Conservation (phyloP, 345 rosid species). For the Jatropha curcas region DNA sequence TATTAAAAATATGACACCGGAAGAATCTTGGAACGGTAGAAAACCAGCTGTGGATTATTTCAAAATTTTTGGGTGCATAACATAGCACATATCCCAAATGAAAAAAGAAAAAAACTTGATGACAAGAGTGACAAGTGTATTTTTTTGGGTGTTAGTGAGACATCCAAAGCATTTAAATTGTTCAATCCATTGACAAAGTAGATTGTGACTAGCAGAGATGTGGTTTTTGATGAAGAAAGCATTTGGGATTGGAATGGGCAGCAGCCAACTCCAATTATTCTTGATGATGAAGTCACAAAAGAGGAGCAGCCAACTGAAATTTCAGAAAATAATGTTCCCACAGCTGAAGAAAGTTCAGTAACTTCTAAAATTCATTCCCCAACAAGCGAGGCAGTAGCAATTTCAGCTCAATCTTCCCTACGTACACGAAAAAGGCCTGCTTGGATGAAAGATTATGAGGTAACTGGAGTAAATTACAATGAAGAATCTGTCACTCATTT, state of each 20-base stretch:
- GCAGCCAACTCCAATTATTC: background rate
- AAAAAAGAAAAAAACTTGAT: too few relatives aligned
- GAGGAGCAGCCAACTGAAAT: background rate
- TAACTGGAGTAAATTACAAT: too few relatives aligned
- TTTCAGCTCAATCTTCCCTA: background rate
- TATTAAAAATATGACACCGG: background rate
- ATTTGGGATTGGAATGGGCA: conserved; percentile 4
- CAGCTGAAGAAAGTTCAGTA: background rate
- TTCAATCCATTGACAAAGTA: background rate
- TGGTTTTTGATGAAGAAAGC: background rate
- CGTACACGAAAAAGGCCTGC: background rate
- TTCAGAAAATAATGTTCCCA: background rate
- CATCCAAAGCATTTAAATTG: conserved; percentile 7
- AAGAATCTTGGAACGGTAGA: background rate
- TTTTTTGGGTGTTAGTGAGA: background rate
- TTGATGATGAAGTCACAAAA: background rate
- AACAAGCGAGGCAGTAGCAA: background rate
- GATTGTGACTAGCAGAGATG: background rate
- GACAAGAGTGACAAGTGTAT: background rate
- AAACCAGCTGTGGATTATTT: background rate
- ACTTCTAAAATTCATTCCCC: background rate
- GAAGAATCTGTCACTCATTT: background rate
- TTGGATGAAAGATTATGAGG: background rate
- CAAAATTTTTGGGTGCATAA: too few relatives aligned
- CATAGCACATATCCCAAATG: too few relatives aligned